A percentile compares a stretch with the other conserved stretches of the same genome.
These are phyloP conservation scores for Saturnispora silvae DNA, from an alignment of 805 yeast species.

Conservation along the genomic window DNA sequence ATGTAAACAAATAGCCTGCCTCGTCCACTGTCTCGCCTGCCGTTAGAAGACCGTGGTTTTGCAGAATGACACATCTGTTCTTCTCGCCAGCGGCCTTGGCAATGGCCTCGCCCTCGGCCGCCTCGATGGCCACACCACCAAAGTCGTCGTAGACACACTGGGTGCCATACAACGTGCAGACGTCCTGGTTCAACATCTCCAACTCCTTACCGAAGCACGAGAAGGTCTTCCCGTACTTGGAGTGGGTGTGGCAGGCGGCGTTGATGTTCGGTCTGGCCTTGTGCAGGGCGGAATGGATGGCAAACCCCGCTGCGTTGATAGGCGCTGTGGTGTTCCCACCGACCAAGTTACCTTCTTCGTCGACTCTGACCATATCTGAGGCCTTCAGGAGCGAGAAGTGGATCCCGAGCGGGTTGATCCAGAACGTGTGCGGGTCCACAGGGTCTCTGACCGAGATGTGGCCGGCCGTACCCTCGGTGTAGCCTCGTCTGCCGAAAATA, in stretches of 20 bases:
- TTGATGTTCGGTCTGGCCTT: constrained; percentile 58
- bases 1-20: constrained; percentile 55
- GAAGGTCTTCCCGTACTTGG: constrained; percentile 53
- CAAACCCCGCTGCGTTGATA: constrained; percentile 61
- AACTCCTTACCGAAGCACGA: constrained; percentile 54
- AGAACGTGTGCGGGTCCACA: constrained; percentile 64
- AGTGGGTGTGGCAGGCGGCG: constrained; percentile 67
- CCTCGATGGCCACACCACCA: constrained; percentile 71
- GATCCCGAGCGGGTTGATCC: constrained; percentile 83
- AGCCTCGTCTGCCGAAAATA: constrained; percentile 70
- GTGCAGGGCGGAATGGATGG: constrained; percentile 59
- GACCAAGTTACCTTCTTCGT: constrained; percentile 50
- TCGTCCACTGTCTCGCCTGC: constrained; percentile 65
- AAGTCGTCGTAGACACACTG: constrained; percentile 59
- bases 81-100: constrained; percentile 54
- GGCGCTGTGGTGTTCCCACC: constrained; percentile 39
- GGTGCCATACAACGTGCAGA: constrained; percentile 51
- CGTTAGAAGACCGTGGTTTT: constrained; percentile 65
- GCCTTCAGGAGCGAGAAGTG: constrained; percentile 58
- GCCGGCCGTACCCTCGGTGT: constrained; percentile 71
- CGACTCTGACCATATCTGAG: constrained; percentile 53
- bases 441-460: constrained; percentile 84
- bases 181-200: constrained; percentile 77
- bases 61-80: constrained; percentile 43
- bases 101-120: constrained; percentile 49